These are phyloP conservation scores for Phialocephala subalpina DNA, from an alignment of 2,329 filamentous ascomycete species.

Conservation along the genomic window DNA sequence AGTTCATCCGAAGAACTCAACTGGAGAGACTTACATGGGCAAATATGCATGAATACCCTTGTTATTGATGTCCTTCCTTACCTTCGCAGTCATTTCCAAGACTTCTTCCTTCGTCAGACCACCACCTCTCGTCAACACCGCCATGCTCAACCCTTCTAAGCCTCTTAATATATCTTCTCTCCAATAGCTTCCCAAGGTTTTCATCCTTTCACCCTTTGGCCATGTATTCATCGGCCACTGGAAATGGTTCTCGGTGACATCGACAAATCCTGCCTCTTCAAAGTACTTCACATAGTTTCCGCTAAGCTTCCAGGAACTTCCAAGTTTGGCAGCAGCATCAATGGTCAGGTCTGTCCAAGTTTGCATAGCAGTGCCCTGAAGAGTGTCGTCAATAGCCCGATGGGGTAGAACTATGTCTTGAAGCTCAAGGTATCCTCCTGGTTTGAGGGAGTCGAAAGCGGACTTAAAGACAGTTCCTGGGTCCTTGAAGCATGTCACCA, in stretches of 20 bases:
- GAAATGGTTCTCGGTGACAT: constrained; percentile 58
- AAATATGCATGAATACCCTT: constrained; percentile 42
- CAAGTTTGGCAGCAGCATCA: constrained; percentile 23
- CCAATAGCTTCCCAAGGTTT: constrained; percentile 37
- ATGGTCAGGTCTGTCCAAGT: constrained; percentile 31
- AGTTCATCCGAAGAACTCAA: no score
- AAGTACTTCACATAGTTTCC: constrained; percentile 30
- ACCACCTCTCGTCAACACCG: constrained; percentile 34
- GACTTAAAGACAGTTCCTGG: constrained; percentile 20
- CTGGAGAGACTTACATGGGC: constrained; percentile 26
- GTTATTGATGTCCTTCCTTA: constrained; percentile 44
- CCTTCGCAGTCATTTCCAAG: constrained; percentile 41
- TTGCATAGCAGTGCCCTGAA: constrained; percentile 33
- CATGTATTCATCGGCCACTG: constrained; percentile 62
- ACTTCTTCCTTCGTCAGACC: constrained; percentile 44
- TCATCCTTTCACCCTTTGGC: constrained; percentile 49
- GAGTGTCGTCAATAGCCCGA: constrained; percentile 28
- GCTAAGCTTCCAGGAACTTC: constrained; percentile 25
- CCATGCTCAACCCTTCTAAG: constrained; percentile 27
- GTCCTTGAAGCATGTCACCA: constrained; percentile 28
- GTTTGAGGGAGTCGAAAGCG: constrained; percentile 22
- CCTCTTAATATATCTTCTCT: constrained; percentile 31
- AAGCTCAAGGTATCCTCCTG: constrained; percentile 29
- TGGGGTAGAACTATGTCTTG: constrained; percentile 26
- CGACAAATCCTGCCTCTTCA: constrained; percentile 59